A percentile compares a stretch with the other conserved stretches of the same genome.
phyloP scores from a whole-genome alignment of 2,329 filamentous ascomycete genomes.

The Sarocladium oryzae region DNA sequence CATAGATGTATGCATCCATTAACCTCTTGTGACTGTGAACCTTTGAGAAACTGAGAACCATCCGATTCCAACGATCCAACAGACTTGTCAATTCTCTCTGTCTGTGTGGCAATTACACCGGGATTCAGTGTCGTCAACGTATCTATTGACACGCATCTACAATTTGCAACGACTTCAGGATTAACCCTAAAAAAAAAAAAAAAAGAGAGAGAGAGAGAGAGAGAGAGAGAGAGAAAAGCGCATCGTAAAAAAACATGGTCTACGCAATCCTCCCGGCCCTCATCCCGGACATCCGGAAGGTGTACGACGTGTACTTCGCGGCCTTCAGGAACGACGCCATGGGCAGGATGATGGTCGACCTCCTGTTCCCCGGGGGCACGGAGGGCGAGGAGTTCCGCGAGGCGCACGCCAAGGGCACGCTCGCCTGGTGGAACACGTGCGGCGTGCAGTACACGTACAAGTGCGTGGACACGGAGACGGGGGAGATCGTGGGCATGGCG shows the following conservation, averaged over 20 bases:
- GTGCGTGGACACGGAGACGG: constrained; percentile 36
- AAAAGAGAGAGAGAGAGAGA: too few species aligned
- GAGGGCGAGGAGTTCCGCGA: constrained; percentile 32
- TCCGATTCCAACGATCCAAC: too few species aligned
- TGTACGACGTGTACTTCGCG: constrained; percentile 41
- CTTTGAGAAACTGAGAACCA: too few species aligned
- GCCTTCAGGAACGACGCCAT: constrained; percentile 34
- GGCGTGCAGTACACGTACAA: constrained; percentile 40
- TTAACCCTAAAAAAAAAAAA: too few species aligned
- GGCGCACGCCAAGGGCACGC: constrained; percentile 33
- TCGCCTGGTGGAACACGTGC: constrained; percentile 31
- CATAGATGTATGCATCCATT: too few species aligned
- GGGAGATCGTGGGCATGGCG: constrained; percentile 39
- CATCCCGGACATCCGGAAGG: constrained; percentile 36
- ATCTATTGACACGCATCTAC: neutral
- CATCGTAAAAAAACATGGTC: constrained; percentile 22
- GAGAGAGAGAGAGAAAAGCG: too few species aligned
- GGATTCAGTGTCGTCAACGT: too few species aligned
- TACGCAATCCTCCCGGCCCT: constrained; percentile 38
- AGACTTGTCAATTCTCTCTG: too few species aligned
- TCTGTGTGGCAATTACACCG: too few species aligned
- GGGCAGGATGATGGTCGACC: constrained; percentile 32
- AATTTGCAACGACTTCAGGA: too few species aligned
- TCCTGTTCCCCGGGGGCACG: constrained; percentile 32
- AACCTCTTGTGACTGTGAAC: too few species aligned